A percentile compares a stretch with the other conserved stretches of the same genome.
phyloP scores from a whole-genome alignment of 2,329 filamentous ascomycete genomes.

The Hymenotorrendiella dingleyae region DNA sequence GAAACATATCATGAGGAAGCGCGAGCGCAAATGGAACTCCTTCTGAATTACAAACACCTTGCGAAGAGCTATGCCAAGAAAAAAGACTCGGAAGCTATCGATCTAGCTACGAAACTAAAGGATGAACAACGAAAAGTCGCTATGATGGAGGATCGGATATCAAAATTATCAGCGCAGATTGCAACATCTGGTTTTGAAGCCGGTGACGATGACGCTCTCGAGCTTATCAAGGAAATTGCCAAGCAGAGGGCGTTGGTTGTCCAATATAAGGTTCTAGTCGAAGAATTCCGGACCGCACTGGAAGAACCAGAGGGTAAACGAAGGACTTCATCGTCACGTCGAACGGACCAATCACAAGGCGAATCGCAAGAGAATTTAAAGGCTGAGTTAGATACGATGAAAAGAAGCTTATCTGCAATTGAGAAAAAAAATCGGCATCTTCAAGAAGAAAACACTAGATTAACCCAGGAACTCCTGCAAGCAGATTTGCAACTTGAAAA shows the following conservation, averaged over 20 bases:
- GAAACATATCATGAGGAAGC: constrained; percentile 68
- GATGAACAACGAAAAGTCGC: constrained; percentile 62
- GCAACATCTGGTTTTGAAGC: constrained; percentile 33
- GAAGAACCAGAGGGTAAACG: constrained; percentile 41
- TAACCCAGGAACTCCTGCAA: constrained; percentile 25
- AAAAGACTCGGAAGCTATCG: constrained; percentile 66
- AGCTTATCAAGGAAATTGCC: constrained; percentile 47
- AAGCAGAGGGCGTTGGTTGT: constrained; percentile 52
- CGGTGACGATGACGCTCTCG: constrained; percentile 39
- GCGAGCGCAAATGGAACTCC: constrained; percentile 66
- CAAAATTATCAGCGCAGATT: constrained; percentile 55
- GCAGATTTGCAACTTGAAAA: constrained; percentile 24
- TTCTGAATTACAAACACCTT: constrained; percentile 73
- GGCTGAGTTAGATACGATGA: constrained; percentile 47
- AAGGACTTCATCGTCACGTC: constrained; percentile 45
- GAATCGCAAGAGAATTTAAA: constrained; percentile 46
- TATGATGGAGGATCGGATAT: constrained; percentile 56
- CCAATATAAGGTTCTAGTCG: constrained; percentile 54
- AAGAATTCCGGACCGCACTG: constrained; percentile 51
- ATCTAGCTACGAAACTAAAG: constrained; percentile 58
- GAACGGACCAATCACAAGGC: constrained; percentile 49
- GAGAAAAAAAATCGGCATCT: constrained; percentile 32
- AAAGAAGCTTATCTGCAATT: constrained; percentile 42
- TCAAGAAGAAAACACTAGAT: constrained; percentile 27
- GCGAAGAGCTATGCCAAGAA: constrained; percentile 73